These are phyloP conservation scores for Cinchona pubescens DNA, from an alignment of 257 asterid species.

Conservation along the genomic window DNA sequence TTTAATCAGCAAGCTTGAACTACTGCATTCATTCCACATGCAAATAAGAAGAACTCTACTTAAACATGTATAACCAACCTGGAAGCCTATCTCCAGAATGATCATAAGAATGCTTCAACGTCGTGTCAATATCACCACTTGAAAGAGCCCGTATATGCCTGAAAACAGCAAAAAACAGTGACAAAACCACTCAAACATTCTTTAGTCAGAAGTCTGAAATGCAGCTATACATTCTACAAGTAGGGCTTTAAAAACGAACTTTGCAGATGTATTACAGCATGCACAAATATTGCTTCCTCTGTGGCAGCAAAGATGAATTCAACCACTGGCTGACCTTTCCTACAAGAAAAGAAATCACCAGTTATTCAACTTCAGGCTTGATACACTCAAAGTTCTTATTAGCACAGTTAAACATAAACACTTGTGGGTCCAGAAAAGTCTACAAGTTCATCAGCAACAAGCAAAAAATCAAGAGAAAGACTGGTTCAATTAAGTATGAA, in stretches of 20 bases:
- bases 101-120: slow-evolving; percentile 50
- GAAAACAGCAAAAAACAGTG: slow-evolving; percentile 26
- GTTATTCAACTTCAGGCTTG: slow-evolving; percentile 22
- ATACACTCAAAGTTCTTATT: neutral
- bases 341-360: slow-evolving; percentile 41
- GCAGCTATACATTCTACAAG: slow-evolving; percentile 11
- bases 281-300: slow-evolving; percentile 91
- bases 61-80: slow-evolving; percentile 37
- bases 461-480: neutral
- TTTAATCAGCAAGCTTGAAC: neutral
- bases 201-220: slow-evolving; percentile 15
- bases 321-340: slow-evolving; percentile 94
- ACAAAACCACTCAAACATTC: neutral
- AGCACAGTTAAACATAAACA: neutral
- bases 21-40: neutral
- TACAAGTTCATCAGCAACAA: slow-evolving; percentile 3
- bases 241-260: slow-evolving; percentile 41
- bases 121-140: slow-evolving; percentile 58
- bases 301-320: slow-evolving; percentile 93
- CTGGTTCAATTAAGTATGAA: neutral
- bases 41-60: slow-evolving; percentile 13
- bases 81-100: slow-evolving; percentile 53
- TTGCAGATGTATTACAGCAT: slow-evolving; percentile 85
- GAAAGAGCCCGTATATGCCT: slow-evolving; percentile 92
- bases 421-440: neutral